Conservation (phyloP, 208 protist genomes). For the Crithidia bombi region DNA sequence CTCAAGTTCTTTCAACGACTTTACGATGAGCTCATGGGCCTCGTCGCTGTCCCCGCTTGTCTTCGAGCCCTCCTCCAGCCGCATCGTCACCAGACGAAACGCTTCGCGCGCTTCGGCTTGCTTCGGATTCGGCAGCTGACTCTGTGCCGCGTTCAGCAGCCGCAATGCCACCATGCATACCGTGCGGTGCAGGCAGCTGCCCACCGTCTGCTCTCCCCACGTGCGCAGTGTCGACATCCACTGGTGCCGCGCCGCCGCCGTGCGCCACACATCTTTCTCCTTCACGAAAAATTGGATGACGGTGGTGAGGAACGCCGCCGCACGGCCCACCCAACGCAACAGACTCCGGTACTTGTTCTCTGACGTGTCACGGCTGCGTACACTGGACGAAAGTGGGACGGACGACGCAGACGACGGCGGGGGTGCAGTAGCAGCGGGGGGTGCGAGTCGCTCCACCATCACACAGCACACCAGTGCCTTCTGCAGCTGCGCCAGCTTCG, state of each 20-base stretch:
- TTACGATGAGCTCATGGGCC: neutral
- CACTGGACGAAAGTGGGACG: no score
- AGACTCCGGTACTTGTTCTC: slow-evolving; percentile 27
- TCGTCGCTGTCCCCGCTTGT: neutral
- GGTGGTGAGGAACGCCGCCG: slow-evolving; percentile 16
- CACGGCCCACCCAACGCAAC: slow-evolving; percentile 29
- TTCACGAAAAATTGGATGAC: neutral
- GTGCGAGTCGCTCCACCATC: slow-evolving; percentile 33
- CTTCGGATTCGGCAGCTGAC: slow-evolving; percentile 14
- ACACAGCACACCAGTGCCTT: slow-evolving; percentile 48
- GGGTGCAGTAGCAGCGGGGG: neutral
- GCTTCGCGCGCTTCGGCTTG: slow-evolving; percentile 26
- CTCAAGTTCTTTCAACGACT: neutral
- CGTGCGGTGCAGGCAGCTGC: slow-evolving; percentile 44
- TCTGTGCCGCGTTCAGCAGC: slow-evolving; percentile 27
- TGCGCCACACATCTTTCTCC: slow-evolving; percentile 11
- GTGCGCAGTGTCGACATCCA: slow-evolving; percentile 28
- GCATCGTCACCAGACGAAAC: slow-evolving; percentile 9
- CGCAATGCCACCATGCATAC: slow-evolving; percentile 53
- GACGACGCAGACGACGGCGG: neutral
- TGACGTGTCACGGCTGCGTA: slow-evolving; percentile 1
- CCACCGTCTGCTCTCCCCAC: slow-evolving; percentile 27
- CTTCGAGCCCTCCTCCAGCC: slow-evolving; percentile 1
- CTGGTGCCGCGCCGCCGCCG: slow-evolving; percentile 25
- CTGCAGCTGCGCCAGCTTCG: slow-evolving; percentile 39